Conservation (phyloP, 139 green algal species). For the Astrephomene gubernaculifera region DNA sequence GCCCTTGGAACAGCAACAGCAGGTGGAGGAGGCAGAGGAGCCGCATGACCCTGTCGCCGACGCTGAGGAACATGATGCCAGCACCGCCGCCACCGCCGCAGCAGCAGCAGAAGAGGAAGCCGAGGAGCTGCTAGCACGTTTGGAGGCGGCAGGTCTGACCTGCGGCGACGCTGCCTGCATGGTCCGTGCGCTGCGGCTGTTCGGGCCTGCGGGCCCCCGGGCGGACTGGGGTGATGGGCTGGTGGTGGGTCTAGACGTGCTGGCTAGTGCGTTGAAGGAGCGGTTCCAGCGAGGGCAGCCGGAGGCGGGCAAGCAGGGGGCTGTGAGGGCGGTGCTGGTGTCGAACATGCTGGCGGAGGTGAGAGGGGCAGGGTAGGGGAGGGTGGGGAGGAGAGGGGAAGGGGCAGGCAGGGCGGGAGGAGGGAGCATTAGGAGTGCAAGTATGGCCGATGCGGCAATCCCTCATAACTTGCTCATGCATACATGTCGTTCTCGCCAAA, state of each 20-base stretch:
- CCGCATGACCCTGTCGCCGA: not conserved
- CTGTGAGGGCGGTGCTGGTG: not conserved
- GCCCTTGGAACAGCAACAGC: too few species aligned
- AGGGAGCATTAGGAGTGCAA: too few species aligned
- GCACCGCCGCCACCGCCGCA: not conserved
- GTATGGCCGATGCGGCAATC: too few species aligned
- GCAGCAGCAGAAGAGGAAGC: not conserved
- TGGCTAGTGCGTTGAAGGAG: not conserved
- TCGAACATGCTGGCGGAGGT: constrained; percentile 35
- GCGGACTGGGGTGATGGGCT: constrained; percentile 23
- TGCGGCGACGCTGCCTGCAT: not conserved
- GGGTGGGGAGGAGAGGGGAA: too few species aligned
- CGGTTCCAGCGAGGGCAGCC: not conserved
- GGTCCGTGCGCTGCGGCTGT: constrained; percentile 15
- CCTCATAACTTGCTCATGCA: too few species aligned
- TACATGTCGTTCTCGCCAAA: too few species aligned
- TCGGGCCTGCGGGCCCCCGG: not conserved
- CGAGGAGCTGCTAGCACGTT: not conserved
- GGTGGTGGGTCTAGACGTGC: constrained; percentile 29
- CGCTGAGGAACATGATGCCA: not conserved
- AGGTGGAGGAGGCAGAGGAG: too few species aligned
- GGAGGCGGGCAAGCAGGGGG: constrained; percentile 4
- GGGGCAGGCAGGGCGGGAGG: too few species aligned
- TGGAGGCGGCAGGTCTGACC: not conserved
- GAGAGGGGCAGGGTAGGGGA: too few species aligned